Conservation (phyloP, 108 stramenopile genomes). For the Seminavis robusta region DNA sequence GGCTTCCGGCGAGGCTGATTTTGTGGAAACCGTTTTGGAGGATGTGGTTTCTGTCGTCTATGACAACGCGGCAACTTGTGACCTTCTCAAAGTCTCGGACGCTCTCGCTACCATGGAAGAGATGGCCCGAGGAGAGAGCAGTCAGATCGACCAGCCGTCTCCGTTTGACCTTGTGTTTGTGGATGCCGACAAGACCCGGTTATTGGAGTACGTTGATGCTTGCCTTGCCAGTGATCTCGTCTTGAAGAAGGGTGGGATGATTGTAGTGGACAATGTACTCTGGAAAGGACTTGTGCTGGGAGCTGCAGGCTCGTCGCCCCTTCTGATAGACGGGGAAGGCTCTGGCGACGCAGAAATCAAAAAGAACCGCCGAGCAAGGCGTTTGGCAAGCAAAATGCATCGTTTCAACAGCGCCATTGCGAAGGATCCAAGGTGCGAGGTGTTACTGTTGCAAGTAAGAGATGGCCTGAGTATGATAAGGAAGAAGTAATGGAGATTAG, state of each 20-base stretch:
- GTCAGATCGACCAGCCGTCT: conserved; percentile 19
- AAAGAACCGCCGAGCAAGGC: conserved; percentile 71
- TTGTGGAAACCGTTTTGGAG: conserved; percentile 7
- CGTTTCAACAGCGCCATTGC: conserved; percentile 78
- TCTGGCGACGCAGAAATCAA: conserved; percentile 8
- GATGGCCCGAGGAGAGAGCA: conserved; percentile 46
- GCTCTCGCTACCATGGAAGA: conserved; percentile 77
- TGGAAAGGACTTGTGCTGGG: conserved; percentile 90
- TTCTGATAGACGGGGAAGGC: conserved; percentile 13
- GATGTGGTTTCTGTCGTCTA: conserved; percentile 32
- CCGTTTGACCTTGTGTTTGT: conserved; percentile 89
- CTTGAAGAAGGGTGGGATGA: conserved; percentile 71
- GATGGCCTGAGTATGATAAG: conserved; percentile 89
- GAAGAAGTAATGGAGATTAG: conserved; percentile 52
- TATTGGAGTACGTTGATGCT: conserved; percentile 79
- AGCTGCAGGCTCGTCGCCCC: conserved; percentile 27
- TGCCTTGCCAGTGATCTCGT: conserved; percentile 54
- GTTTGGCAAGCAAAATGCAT: conserved; percentile 85
- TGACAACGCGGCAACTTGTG: conserved; percentile 45
- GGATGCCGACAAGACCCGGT: conserved; percentile 88
- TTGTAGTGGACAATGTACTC: conserved; percentile 90
- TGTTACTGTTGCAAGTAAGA: conserved; percentile 78
- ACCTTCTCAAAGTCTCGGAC: conserved; percentile 64
- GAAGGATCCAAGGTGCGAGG: conserved; percentile 70
- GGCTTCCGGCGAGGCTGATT: conserved; percentile 10